Evolutionary conservation across 140 eudicot genomes (phyloP), one percentile per base, ranked within the genome.

Genomic region (Flaveria floridana): DNA sequence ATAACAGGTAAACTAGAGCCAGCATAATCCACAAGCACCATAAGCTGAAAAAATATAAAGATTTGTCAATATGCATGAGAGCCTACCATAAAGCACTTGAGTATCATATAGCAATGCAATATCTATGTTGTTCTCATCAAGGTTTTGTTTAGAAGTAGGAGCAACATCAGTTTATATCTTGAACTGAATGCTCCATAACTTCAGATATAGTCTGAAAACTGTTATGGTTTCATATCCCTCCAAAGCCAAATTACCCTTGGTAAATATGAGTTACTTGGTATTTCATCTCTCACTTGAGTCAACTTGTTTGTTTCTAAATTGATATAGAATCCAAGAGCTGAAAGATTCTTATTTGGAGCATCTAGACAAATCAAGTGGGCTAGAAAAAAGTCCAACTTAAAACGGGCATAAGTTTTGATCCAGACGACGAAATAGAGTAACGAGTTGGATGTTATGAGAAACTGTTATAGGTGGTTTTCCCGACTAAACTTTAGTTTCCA

Each of bases 21-120:
- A 78, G 73, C 89, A 71, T 85, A 90, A 80, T 90, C 96, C 74
- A 90, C 96, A 65, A 90, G 79, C 81, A 84, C 88, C 96, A 90
- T 90, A 56, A 90, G 85, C 96, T 90, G 87, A 75, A 77, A 81
- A 46, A 15, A 76, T 34, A 51, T 62, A 0, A 51, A 37, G 16
- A 66, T 8, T 39, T 71, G 25, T 30, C 4, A 41, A 71, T 30
- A 53, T 71, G 41, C 6, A 19, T 5, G 34, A 53, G 13, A 34
- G 41, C 15, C 41, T 61, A 37, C 52, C 63, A 18, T 64, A 58
- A 28, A 75, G 34, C 28, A 50, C 72, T 63, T 26, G 30, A 62
- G 53, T 16, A 20, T 50, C 42, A 74, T 61, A 74, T 2, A 26
- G 13, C 52, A 74, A 61, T 28, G 61, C 48, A 44, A 74, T 46